phyloP scores from a whole-genome alignment of 805 yeast genomes.

The Huiozyma sinensis region DNA sequence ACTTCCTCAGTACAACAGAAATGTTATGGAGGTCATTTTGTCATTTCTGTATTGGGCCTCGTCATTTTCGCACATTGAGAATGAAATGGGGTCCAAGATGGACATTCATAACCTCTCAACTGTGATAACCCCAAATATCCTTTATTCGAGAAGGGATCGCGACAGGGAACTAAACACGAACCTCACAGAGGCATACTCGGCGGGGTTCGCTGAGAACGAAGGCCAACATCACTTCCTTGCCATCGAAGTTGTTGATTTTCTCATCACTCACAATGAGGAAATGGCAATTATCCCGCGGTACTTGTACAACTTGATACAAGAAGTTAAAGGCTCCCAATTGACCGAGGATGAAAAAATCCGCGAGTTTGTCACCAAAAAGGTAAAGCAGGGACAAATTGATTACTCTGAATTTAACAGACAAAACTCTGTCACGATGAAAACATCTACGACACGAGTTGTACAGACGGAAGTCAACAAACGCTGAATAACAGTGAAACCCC shows the following conservation, averaged over 20 bases:
- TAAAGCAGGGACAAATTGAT: constrained; percentile 10
- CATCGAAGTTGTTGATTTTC: constrained; percentile 76
- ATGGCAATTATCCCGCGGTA: constrained; percentile 68
- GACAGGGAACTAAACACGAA: constrained; percentile 15
- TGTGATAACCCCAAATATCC: constrained; percentile 85
- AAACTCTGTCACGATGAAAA: constrained; percentile 16
- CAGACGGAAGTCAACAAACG: constrained; percentile 6
- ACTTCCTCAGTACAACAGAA: constrained; percentile 74
- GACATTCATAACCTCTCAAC: constrained; percentile 92
- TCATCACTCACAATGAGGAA: constrained; percentile 74
- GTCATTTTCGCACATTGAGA: constrained; percentile 86
- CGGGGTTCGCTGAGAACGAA: constrained; percentile 33
- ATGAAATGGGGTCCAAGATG: constrained; percentile 89
- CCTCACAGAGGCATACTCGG: constrained; percentile 21
- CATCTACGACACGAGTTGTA: constrained; percentile 16
- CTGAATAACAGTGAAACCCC: no score
- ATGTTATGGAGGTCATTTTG: constrained; percentile 73
- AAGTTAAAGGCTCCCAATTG: constrained; percentile 8
- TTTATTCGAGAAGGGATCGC: constrained; percentile 34
- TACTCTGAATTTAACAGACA: constrained; percentile 20
- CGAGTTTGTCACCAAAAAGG: constrained; percentile 9
- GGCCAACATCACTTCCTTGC: constrained; percentile 77
- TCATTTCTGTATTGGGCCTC: constrained; percentile 92
- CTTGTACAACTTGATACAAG: constrained; percentile 39
- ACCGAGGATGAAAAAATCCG: constrained; percentile 11